These are phyloP conservation scores for Spergularia azorica DNA, from an alignment of 179 eudicot species.

Conservation along the genomic window DNA sequence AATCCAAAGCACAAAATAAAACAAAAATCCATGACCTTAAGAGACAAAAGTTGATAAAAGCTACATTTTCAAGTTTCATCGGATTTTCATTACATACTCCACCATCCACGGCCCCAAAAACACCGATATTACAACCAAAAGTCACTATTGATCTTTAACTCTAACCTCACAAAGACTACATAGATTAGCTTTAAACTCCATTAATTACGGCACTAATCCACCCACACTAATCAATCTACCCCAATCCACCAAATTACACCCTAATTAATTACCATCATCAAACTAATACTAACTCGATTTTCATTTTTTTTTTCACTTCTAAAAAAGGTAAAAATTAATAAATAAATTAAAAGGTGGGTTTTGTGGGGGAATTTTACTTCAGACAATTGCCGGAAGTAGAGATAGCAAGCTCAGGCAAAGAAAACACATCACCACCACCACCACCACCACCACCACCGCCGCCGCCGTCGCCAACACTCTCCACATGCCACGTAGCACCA, in stretches of 20 bases:
- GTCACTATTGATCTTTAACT: neutral
- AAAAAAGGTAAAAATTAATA: neutral
- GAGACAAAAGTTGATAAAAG: too few species aligned
- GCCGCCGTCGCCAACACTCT: conserved; percentile 4
- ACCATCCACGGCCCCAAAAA: neutral
- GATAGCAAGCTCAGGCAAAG: conserved; percentile 63
- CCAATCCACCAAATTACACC: too few species aligned
- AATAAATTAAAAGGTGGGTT: too few species aligned
- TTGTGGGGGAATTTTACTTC: conserved; percentile 28
- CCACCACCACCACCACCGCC: conserved; percentile 45
- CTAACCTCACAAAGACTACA: neutral
- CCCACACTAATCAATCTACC: too few species aligned
- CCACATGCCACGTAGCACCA: conserved; percentile 58
- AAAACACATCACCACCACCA: conserved; percentile 46
- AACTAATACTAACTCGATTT: neutral
- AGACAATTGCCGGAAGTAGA: conserved; percentile 48
- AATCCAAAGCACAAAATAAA: too few species aligned
- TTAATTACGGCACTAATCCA: too few species aligned
- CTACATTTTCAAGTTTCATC: neutral
- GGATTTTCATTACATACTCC: neutral
- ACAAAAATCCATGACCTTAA: too few species aligned
- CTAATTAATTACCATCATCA: neutral
- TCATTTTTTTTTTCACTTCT: neutral
- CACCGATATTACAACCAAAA: neutral
- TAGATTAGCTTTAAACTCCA: too few species aligned